Conservation (phyloP, 139 green algal genomes). For the Haematococcus lacustris region DNA sequence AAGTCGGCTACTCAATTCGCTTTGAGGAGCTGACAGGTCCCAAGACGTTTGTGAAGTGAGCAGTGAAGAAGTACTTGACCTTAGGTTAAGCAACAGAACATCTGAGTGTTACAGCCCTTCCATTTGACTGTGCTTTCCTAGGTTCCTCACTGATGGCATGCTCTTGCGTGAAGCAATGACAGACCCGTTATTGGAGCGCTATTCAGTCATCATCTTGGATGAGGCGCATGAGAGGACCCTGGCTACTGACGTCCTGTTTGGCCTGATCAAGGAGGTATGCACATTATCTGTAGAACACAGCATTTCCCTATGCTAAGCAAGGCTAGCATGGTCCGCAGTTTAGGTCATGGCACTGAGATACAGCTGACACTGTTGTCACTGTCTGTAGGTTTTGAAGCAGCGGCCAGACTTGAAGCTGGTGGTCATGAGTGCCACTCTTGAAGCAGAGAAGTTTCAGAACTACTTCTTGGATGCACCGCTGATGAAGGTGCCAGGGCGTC, state of each 20-base stretch:
- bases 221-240: constrained; percentile 99
- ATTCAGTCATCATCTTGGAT: constrained; percentile 94
- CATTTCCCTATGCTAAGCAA: too few species aligned
- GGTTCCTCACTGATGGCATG: constrained; percentile 94
- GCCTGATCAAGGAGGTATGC: constrained; percentile 85
- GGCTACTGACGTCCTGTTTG: constrained; percentile 97
- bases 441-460: constrained; percentile 98
- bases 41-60: constrained; percentile 91
- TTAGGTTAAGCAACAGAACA: too few species aligned
- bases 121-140: constrained; percentile 13
- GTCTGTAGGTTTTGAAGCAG: constrained; percentile 69
- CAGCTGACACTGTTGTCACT: too few species aligned
- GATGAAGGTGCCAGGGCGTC: constrained; percentile 94
- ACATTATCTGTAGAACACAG: too few species aligned
- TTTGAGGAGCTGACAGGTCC: constrained; percentile 93
- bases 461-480: constrained; percentile 94
- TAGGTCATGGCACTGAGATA: background rate
- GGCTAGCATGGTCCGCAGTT: too few species aligned
- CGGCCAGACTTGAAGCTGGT: constrained; percentile 93
- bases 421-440: constrained; percentile 98
- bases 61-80: background rate
- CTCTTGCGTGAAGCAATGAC: constrained; percentile 92
- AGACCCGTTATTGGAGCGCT: constrained; percentile 76
- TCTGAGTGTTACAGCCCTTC: background rate
- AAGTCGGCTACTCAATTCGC: constrained; percentile 95